A percentile compares a stretch with the other conserved stretches of the same genome.
Evolutionary conservation across 768 basidiomycete species (phyloP).

Genomic region (Lactarius sanguifluus): DNA sequence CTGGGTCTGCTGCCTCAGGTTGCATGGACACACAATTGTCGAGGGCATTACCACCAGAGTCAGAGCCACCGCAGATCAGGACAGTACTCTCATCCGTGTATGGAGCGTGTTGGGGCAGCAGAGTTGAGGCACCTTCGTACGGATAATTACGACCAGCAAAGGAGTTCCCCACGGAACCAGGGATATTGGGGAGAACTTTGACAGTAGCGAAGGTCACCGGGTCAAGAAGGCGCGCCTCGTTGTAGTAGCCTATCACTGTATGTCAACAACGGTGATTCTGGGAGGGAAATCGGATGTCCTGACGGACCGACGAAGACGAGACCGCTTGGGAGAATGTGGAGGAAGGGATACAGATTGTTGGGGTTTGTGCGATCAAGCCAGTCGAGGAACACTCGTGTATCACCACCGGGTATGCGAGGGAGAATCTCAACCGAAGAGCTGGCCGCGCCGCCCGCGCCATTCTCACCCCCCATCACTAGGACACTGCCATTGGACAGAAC

Average conservation of each 20-base stretch:
- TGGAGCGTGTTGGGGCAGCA: conserved; percentile 69
- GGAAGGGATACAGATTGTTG: conserved; percentile 78
- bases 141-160: conserved; percentile 78
- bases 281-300: background rate
- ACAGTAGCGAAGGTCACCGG: conserved; percentile 63
- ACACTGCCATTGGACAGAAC: conserved; percentile 73
- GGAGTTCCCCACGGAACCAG: conserved; percentile 70
- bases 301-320: conserved; percentile 66
- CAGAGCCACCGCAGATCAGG: conserved; percentile 76
- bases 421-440: conserved; percentile 71
- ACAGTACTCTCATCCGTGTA: conserved; percentile 72
- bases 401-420: conserved; percentile 63
- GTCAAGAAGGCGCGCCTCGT: conserved; percentile 76
- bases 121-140: conserved; percentile 65
- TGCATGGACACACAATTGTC: conserved; percentile 73
- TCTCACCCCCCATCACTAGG: conserved; percentile 75
- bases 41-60: conserved; percentile 49
- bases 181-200: conserved; percentile 64
- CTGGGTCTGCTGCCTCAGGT: conserved; percentile 60
- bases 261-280: background rate
- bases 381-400: conserved; percentile 59
- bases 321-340: conserved; percentile 67
- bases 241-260: conserved; percentile 59
- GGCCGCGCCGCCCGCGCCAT: conserved; percentile 62
- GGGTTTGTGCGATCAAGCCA: conserved; percentile 74